phyloP scores from a whole-genome alignment of 768 basidiomycete species.

The Hemileccinum impolitum region DNA sequence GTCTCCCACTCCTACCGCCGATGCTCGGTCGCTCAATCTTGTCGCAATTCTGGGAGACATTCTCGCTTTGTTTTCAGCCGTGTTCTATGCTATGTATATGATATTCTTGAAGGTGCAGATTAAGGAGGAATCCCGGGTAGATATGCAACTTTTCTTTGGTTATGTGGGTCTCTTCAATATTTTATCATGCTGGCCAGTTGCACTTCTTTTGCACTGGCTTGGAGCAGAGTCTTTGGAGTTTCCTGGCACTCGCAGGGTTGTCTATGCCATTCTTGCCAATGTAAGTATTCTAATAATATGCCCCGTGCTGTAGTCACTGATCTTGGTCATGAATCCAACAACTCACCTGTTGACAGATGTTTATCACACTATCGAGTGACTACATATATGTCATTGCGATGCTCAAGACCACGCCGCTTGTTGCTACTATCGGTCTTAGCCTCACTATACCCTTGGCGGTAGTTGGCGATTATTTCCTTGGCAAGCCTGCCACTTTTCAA shows the following conservation, averaged over 20 bases:
- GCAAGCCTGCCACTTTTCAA: constrained; percentile 51
- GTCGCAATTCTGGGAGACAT: constrained; percentile 62
- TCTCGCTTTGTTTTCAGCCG: constrained; percentile 81
- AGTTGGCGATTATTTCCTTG: constrained; percentile 69
- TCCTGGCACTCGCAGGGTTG: constrained; percentile 50
- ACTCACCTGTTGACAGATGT: constrained; percentile 52
- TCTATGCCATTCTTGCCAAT: constrained; percentile 53
- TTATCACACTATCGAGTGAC: constrained; percentile 79
- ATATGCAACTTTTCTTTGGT: constrained; percentile 95
- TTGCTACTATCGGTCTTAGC: constrained; percentile 89
- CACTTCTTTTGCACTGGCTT: constrained; percentile 68
- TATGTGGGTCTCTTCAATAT: constrained; percentile 90
- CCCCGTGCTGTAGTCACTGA: not conserved
- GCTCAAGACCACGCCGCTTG: constrained; percentile 94
- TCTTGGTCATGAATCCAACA: not conserved
- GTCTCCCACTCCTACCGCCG: constrained; percentile 11
- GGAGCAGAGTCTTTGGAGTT: constrained; percentile 73
- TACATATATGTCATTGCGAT: constrained; percentile 86
- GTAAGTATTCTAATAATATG: constrained; percentile 34
- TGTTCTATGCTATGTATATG: constrained; percentile 87
- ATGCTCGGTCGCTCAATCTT: constrained; percentile 17
- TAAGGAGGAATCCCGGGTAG: constrained; percentile 72
- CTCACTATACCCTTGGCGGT: constrained; percentile 93
- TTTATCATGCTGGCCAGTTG: constrained; percentile 70
- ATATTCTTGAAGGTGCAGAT: constrained; percentile 87